phyloP scores from a whole-genome alignment of 2,329 filamentous ascomycete species.

The Exserohilum rostratum region DNA sequence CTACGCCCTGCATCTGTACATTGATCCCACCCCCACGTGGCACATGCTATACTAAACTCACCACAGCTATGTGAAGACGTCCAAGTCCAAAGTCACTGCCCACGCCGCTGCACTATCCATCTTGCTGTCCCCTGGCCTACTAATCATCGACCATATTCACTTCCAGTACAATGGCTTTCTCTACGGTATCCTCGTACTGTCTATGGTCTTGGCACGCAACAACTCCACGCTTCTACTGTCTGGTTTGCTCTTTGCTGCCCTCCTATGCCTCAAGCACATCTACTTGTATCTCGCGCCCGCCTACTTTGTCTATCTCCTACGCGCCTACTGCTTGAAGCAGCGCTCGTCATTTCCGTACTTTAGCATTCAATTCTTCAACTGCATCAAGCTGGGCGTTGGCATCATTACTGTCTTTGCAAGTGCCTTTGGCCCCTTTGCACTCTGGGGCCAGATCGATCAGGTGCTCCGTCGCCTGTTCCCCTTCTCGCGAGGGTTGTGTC shows the following conservation, averaged over 20 bases:
- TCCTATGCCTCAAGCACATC: conserved; percentile 97
- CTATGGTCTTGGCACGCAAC: conserved; percentile 80
- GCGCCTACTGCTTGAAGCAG: conserved; percentile 83
- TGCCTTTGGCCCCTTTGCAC: conserved; percentile 89
- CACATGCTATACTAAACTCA: conserved; percentile 16
- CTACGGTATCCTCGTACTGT: conserved; percentile 88
- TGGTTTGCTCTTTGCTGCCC: conserved; percentile 79
- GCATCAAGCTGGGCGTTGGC: conserved; percentile 78
- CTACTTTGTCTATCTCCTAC: conserved; percentile 92
- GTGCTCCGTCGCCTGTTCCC: conserved; percentile 86
- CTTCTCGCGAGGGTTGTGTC: conserved; percentile 90
- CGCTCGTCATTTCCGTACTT: conserved; percentile 71
- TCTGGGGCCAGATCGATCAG: conserved; percentile 82
- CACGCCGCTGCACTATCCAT: conserved; percentile 89
- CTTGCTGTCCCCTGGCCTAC: conserved; percentile 85
- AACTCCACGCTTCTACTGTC: conserved; percentile 76
- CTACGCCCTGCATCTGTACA: conserved; percentile 77
- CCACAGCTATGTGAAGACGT: conserved; percentile 74
- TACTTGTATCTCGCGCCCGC: conserved; percentile 95
- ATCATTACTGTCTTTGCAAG: conserved; percentile 73
- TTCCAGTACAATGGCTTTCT: conserved; percentile 99
- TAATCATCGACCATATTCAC: conserved; percentile 98
- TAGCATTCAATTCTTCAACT: conserved; percentile 76
- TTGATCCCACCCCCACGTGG: background rate
- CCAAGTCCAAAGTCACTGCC: conserved; percentile 74